Evolutionary conservation across 2,329 filamentous ascomycete genomes (phyloP).

Genomic region (Hymenoscyphus linearis): DNA sequence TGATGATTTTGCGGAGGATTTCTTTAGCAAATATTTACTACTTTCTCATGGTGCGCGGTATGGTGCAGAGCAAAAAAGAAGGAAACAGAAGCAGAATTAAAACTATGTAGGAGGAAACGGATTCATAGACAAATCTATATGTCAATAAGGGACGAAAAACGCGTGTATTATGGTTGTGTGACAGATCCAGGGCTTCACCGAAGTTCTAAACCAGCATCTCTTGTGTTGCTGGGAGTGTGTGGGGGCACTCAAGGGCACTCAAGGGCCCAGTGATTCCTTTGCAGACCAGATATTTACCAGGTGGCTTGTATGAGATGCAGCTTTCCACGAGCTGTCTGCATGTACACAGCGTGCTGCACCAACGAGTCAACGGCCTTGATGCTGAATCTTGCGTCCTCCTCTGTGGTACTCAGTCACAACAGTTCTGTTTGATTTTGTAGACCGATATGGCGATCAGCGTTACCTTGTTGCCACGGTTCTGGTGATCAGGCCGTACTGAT

Average conservation of each 20-base stretch:
- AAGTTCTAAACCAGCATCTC: too few relatives aligned
- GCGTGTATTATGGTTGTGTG: too few relatives aligned
- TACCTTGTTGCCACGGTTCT: conserved; percentile 4
- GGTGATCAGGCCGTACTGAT: background rate
- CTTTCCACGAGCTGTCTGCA: conserved; percentile 11
- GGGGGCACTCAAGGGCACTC: conserved; percentile 1
- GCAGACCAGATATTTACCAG: background rate
- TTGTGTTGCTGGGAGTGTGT: background rate
- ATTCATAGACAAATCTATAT: too few relatives aligned
- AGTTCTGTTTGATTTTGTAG: background rate
- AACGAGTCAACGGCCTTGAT: conserved; percentile 4
- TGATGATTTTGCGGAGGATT: conserved; percentile 46
- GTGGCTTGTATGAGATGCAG: conserved; percentile 6
- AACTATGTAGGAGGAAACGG: background rate
- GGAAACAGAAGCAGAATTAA: conserved; percentile 22
- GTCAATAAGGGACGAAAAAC: too few relatives aligned
- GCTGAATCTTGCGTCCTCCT: conserved; percentile 9
- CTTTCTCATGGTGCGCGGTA: conserved; percentile 41
- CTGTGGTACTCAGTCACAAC: background rate
- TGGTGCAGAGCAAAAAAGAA: conserved; percentile 26
- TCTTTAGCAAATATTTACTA: conserved; percentile 43
- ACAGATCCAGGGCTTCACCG: too few relatives aligned
- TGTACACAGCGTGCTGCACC: background rate
- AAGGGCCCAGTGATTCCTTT: conserved; percentile 1
- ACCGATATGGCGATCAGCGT: background rate